These are phyloP conservation scores for Astragalus membranaceus DNA, from an alignment of 306 rosid genomes.

Conservation along the genomic window DNA sequence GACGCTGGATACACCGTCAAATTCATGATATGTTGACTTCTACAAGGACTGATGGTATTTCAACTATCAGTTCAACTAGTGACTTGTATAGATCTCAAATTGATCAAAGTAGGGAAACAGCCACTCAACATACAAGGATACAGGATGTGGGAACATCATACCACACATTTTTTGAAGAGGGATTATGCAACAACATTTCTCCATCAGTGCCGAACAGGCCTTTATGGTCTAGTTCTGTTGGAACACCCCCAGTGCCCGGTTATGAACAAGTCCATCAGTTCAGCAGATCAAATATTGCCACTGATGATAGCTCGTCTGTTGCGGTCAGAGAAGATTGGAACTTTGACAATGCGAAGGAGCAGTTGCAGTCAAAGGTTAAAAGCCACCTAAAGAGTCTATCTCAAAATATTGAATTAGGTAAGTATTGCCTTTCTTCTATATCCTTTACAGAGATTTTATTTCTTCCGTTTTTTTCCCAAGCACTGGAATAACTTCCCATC, in stretches of 20 bases:
- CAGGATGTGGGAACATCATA: conserved; percentile 43
- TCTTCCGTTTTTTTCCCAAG: neutral
- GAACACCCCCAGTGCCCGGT: conserved; percentile 32
- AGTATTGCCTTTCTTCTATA: conserved; percentile 14
- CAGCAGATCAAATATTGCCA: conserved; percentile 34
- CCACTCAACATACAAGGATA: conserved; percentile 31
- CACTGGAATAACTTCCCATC: conserved; percentile 14
- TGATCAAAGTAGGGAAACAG: conserved; percentile 43
- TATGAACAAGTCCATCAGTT: conserved; percentile 41
- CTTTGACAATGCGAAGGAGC: conserved; percentile 50
- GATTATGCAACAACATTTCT: conserved; percentile 40
- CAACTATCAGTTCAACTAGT: conserved; percentile 33
- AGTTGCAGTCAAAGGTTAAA: conserved; percentile 51
- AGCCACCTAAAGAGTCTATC: conserved; percentile 54
- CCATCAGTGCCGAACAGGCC: conserved; percentile 16
- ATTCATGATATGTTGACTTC: conserved; percentile 53
- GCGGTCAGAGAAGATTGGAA: conserved; percentile 32
- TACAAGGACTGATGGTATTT: conserved; percentile 41
- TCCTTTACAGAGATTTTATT: neutral
- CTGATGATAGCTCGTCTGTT: conserved; percentile 22
- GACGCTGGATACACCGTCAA: conserved; percentile 72
- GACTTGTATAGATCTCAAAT: conserved; percentile 36
- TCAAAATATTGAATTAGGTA: conserved; percentile 47
- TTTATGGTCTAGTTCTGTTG: conserved; percentile 43
- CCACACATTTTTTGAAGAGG: conserved; percentile 58